Evolutionary conservation across 2,329 filamentous ascomycete species (phyloP).

Genomic region (Daldinia eschscholtzii): DNA sequence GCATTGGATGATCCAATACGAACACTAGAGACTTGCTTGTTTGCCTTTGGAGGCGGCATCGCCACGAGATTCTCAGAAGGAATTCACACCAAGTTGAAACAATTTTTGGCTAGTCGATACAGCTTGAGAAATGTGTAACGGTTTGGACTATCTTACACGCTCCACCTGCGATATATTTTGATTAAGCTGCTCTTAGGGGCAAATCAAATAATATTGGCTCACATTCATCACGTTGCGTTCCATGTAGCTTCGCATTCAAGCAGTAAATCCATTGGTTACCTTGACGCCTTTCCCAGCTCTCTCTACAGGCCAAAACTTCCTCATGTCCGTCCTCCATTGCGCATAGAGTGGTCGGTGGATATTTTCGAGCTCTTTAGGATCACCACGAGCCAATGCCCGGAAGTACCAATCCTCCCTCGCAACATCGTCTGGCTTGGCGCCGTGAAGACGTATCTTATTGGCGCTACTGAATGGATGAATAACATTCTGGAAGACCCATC

Average conservation of each 20-base stretch:
- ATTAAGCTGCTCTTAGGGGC: neutral
- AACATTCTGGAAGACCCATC: slow-evolving; percentile 30
- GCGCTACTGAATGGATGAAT: slow-evolving; percentile 32
- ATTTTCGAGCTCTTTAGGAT: slow-evolving; percentile 21
- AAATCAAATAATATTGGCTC: neutral
- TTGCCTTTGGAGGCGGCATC: slow-evolving; percentile 23
- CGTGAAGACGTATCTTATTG: slow-evolving; percentile 27
- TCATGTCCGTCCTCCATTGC: slow-evolving; percentile 24
- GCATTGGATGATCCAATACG: slow-evolving; percentile 20
- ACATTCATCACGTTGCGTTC: neutral
- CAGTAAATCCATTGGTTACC: neutral
- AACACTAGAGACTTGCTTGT: slow-evolving; percentile 24
- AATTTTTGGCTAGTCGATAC: slow-evolving; percentile 22
- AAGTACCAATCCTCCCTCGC: slow-evolving; percentile 34
- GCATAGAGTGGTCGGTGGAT: slow-evolving; percentile 26
- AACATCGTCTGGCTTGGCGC: slow-evolving; percentile 23
- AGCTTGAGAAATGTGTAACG: neutral
- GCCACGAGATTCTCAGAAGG: slow-evolving; percentile 28
- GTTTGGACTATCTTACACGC: neutral
- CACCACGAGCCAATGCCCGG: slow-evolving; percentile 20
- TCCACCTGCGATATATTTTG: neutral
- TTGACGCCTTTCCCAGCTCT: neutral
- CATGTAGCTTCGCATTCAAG: neutral
- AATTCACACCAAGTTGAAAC: slow-evolving; percentile 20
- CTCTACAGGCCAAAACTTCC: slow-evolving; percentile 7